phyloP scores from a whole-genome alignment of 306 rosid species.

The Acacia acuminata region DNA sequence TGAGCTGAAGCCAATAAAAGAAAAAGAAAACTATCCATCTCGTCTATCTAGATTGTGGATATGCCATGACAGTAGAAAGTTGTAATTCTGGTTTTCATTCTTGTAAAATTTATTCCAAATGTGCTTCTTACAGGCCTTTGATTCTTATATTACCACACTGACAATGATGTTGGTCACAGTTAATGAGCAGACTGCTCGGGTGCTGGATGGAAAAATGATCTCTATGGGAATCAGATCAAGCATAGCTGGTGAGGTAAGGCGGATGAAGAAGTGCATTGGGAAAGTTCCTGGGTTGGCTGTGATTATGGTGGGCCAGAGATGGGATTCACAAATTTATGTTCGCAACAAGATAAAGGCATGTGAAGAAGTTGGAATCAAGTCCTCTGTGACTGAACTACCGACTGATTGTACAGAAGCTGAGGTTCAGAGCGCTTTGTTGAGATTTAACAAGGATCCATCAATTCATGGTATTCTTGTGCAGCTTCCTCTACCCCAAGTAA shows the following conservation, averaged over 20 bases:
- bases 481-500: slow-evolving; percentile 96
- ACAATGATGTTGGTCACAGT: slow-evolving; percentile 44
- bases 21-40: not conserved
- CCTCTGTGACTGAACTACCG: slow-evolving; percentile 56
- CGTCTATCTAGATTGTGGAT: not conserved
- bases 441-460: slow-evolving; percentile 72
- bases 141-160: slow-evolving; percentile 14
- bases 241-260: slow-evolving; percentile 69
- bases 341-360: slow-evolving; percentile 83
- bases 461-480: slow-evolving; percentile 95
- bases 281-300: slow-evolving; percentile 92
- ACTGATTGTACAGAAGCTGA: slow-evolving; percentile 64
- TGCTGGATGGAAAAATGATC: slow-evolving; percentile 71
- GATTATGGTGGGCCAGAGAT: slow-evolving; percentile 77
- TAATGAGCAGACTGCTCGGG: slow-evolving; percentile 44
- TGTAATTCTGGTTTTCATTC: slow-evolving; percentile 21
- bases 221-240: slow-evolving; percentile 65
- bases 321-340: slow-evolving; percentile 83
- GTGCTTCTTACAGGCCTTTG: slow-evolving; percentile 23
- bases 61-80: not conserved
- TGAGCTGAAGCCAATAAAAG: not conserved
- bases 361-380: slow-evolving; percentile 82
- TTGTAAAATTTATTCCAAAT: not conserved
- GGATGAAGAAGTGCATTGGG: slow-evolving; percentile 71
- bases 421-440: slow-evolving; percentile 54